phyloP scores from a whole-genome alignment of 345 rosid species.

The Excoecaria agallocha region DNA sequence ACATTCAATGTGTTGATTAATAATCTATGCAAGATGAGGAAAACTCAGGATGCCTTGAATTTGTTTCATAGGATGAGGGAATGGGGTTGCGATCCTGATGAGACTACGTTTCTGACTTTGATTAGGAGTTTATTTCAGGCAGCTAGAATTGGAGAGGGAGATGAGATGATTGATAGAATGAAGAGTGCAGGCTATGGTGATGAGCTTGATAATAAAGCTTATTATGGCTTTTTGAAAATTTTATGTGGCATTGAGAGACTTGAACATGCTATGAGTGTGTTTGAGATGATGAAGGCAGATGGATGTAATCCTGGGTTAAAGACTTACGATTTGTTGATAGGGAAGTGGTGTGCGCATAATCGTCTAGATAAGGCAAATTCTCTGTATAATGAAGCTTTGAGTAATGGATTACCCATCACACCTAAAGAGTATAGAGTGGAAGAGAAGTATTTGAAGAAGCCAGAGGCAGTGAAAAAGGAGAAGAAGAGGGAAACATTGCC shows the following conservation, averaged over 20 bases:
- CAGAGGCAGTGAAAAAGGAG: conserved; percentile 54
- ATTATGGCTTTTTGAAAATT: conserved; percentile 69
- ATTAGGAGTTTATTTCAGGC: conserved; percentile 85
- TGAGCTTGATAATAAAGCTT: conserved; percentile 55
- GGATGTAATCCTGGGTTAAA: conserved; percentile 71
- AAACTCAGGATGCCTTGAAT: conserved; percentile 71
- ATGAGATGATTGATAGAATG: conserved; percentile 88
- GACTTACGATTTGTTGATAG: conserved; percentile 81
- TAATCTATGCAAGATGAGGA: conserved; percentile 79
- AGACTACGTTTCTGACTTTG: conserved; percentile 58
- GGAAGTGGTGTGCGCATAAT: conserved; percentile 64
- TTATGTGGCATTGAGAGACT: conserved; percentile 94
- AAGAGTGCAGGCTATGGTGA: conserved; percentile 66
- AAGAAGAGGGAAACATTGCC: conserved; percentile 93
- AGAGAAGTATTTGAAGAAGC: conserved; percentile 57
- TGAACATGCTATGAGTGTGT: conserved; percentile 85
- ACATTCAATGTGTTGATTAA: conserved; percentile 77
- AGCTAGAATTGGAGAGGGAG: conserved; percentile 86
- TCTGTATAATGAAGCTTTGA: conserved; percentile 62
- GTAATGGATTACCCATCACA: conserved; percentile 59
- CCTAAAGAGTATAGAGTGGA: conserved; percentile 74
- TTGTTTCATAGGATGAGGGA: conserved; percentile 76
- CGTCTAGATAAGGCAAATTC: conserved; percentile 72
- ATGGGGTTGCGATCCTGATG: conserved; percentile 76
- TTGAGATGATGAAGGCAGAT: conserved; percentile 74